phyloP scores from a whole-genome alignment of 345 rosid species.

The Brassica cretica region DNA sequence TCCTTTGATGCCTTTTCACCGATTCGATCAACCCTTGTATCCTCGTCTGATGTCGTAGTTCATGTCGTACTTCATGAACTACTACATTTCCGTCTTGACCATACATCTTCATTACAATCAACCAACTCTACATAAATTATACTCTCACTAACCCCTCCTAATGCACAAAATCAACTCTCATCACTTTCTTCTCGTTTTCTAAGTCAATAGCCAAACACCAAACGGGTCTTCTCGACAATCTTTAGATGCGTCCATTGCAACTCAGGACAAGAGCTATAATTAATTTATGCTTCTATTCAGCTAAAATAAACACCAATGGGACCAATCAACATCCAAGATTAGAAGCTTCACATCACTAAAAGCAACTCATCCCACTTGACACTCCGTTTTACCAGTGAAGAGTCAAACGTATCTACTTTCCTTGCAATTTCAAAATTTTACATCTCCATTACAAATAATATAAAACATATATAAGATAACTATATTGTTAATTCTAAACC shows the following conservation, averaged over 20 bases:
- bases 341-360: slow-evolving; percentile 15
- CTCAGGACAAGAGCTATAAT: neutral
- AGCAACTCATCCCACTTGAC: slow-evolving; percentile 25
- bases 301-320: too few species aligned
- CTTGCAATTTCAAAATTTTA: neutral
- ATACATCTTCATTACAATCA: too few species aligned
- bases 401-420: slow-evolving; percentile 20
- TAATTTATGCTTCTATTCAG: neutral
- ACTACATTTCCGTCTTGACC: too few species aligned
- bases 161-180: neutral
- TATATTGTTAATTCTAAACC: too few species aligned
- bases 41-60: too few species aligned
- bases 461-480: too few species aligned
- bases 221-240: neutral
- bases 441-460: neutral
- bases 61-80: too few species aligned
- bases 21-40: too few species aligned
- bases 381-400: slow-evolving; percentile 19
- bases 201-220: slow-evolving; percentile 20
- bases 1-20: too few species aligned
- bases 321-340: slow-evolving; percentile 11
- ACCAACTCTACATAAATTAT: too few species aligned
- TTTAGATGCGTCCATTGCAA: neutral
- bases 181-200: neutral
- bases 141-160: too few species aligned